phyloP scores from a whole-genome alignment of 2,329 filamentous ascomycete species.

The Stachybotrys elegans region DNA sequence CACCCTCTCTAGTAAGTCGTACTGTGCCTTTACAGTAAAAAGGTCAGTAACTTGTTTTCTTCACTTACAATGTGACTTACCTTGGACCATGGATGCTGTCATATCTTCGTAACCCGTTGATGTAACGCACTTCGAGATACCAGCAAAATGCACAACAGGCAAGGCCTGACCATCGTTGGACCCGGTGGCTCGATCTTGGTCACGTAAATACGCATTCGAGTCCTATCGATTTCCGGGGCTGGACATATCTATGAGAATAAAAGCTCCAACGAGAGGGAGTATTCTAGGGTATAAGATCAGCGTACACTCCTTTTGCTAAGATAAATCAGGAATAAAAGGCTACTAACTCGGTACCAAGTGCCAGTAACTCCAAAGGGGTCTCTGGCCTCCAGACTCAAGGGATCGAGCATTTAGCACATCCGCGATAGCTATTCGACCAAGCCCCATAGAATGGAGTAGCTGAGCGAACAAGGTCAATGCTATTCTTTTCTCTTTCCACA shows the following conservation, averaged over 20 bases:
- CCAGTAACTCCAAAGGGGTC: constrained; percentile 71
- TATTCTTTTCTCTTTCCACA: constrained; percentile 42
- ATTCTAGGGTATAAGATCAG: constrained; percentile 70
- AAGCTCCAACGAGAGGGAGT: constrained; percentile 46
- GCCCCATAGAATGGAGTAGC: constrained; percentile 50
- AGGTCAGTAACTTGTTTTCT: constrained; percentile 14
- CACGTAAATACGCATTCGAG: constrained; percentile 63
- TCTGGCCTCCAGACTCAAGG: constrained; percentile 40
- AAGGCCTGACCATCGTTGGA: constrained; percentile 48
- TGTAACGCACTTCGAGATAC: constrained; percentile 53
- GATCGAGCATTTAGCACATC: constrained; percentile 26
- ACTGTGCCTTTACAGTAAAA: constrained; percentile 45
- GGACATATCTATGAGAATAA: constrained; percentile 35
- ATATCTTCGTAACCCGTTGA: constrained; percentile 66
- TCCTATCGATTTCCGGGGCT: constrained; percentile 59
- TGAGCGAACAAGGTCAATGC: constrained; percentile 49
- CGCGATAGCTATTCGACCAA: constrained; percentile 44
- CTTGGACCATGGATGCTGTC: constrained; percentile 60
- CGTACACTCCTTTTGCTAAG: no score
- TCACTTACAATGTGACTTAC: constrained; percentile 32
- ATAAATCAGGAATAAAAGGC: no score
- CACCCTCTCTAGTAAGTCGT: constrained; percentile 58
- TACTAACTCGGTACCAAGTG: constrained; percentile 63
- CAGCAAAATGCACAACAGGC: constrained; percentile 65
- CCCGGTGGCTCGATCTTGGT: constrained; percentile 56